phyloP scores from a whole-genome alignment of 371 early-diverging fungal genomes.

The Mortierella sp. region DNA sequence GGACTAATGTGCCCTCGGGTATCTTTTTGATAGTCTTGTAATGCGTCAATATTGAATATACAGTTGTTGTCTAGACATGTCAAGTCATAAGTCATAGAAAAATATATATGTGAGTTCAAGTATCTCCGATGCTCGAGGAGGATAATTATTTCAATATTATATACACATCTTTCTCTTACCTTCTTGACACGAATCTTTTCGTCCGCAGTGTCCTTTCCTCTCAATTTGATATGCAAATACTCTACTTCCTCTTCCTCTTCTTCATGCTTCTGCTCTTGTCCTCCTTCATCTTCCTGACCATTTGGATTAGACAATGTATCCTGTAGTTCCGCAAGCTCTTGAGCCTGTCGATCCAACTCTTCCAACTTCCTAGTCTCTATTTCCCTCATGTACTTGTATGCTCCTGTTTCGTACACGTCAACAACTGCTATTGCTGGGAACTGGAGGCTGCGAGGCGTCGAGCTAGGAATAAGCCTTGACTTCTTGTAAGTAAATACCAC shows the following conservation, averaged over 20 bases:
- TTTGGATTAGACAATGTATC: neutral
- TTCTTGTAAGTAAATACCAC: slow-evolving; percentile 32
- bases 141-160: neutral
- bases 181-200: slow-evolving; percentile 45
- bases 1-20: slow-evolving; percentile 7
- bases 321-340: slow-evolving; percentile 9
- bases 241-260: slow-evolving; percentile 23
- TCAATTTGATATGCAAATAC: slow-evolving; percentile 34
- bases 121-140: neutral
- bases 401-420: slow-evolving; percentile 17
- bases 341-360: slow-evolving; percentile 26
- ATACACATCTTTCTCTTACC: slow-evolving; percentile 19
- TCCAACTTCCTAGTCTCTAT: slow-evolving; percentile 24
- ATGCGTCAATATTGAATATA: slow-evolving; percentile 24
- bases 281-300: neutral
- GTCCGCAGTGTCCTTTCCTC: slow-evolving; percentile 44
- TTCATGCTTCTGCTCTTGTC: neutral
- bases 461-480: slow-evolving; percentile 34
- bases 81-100: neutral
- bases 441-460: slow-evolving; percentile 30
- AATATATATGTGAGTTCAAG: neutral
- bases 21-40: slow-evolving; percentile 33
- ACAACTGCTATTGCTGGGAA: slow-evolving; percentile 25
- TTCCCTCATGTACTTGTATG: slow-evolving; percentile 30
- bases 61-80: slow-evolving; percentile 26